A percentile compares a stretch with the other conserved stretches of the same genome.
phyloP scores from a whole-genome alignment of 768 basidiomycete species.

The Guyanaporus albipodus region DNA sequence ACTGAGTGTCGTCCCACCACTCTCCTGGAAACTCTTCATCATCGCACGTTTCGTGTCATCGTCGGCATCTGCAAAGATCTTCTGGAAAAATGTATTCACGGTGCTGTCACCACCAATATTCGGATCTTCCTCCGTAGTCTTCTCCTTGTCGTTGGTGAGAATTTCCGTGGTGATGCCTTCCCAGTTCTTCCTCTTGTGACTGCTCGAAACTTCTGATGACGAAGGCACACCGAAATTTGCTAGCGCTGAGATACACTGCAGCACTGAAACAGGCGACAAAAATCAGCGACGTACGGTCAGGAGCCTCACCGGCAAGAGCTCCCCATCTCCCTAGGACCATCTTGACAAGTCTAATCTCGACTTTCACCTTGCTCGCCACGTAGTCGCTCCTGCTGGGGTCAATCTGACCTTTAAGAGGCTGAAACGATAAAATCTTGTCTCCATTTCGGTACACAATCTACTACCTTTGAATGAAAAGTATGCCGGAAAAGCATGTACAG shows the following conservation, averaged over 20 bases:
- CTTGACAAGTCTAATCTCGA: slow-evolving; percentile 81
- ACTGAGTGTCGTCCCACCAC: slow-evolving; percentile 91
- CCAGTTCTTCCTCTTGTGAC: slow-evolving; percentile 76
- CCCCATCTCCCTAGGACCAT: slow-evolving; percentile 68
- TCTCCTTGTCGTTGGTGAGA: slow-evolving; percentile 65
- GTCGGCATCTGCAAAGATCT: slow-evolving; percentile 86
- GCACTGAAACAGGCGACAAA: not conserved
- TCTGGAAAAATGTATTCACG: slow-evolving; percentile 87
- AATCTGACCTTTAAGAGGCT: slow-evolving; percentile 82
- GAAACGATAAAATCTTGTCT: slow-evolving; percentile 65
- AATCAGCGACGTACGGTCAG: slow-evolving; percentile 55
- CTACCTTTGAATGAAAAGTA: slow-evolving; percentile 1
- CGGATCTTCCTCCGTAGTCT: slow-evolving; percentile 68
- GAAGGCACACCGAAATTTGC: slow-evolving; percentile 30
- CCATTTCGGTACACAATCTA: slow-evolving; percentile 52
- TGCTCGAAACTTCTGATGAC: slow-evolving; percentile 30
- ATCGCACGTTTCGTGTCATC: slow-evolving; percentile 91
- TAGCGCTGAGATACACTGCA: slow-evolving; percentile 12
- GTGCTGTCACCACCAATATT: slow-evolving; percentile 87
- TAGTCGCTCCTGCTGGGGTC: slow-evolving; percentile 56
- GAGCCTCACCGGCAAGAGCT: slow-evolving; percentile 64
- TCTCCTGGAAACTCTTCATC: slow-evolving; percentile 97
- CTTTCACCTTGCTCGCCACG: slow-evolving; percentile 80
- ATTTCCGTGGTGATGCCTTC: slow-evolving; percentile 73
- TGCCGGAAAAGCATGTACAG: not conserved